Evolutionary conservation across 495 filamentous ascomycete genomes (phyloP).

Genomic region (Thermothielavioides terrestris): DNA sequence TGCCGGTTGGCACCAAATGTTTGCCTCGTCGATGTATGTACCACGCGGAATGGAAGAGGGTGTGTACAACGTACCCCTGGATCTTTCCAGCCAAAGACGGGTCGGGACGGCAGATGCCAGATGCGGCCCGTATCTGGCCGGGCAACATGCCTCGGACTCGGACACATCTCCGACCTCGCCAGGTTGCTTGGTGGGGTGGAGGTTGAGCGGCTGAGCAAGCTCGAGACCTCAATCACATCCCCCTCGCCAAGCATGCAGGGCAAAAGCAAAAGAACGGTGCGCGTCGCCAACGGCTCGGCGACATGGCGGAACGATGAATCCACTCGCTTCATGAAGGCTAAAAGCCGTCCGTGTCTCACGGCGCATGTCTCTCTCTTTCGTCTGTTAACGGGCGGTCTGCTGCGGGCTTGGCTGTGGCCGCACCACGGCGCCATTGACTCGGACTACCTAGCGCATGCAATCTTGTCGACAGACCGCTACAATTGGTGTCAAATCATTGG

Average conservation of each 20-base stretch:
- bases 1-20: constrained; percentile 4
- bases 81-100: no score
- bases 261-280: background rate
- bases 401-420: background rate
- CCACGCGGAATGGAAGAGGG: no score
- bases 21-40: background rate
- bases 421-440: background rate
- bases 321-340: background rate
- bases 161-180: background rate
- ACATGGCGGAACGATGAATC: background rate
- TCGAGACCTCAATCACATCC: background rate
- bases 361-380: background rate
- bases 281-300: constrained; percentile 9
- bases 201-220: background rate
- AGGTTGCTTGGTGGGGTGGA: background rate
- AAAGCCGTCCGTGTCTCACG: constrained; percentile 7
- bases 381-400: background rate
- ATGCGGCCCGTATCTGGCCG: background rate
- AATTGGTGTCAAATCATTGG: constrained; percentile 8
- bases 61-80: no score
- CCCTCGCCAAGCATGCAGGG: background rate
- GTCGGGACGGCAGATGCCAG: background rate
- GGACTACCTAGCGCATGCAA: constrained; percentile 9
- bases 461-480: constrained; percentile 10
- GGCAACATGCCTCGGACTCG: background rate